Evolutionary conservation across 139 green algal species (phyloP), one percentile per base, ranked within the genome.

Genomic region (Chlamydomonas schloesseri): DNA sequence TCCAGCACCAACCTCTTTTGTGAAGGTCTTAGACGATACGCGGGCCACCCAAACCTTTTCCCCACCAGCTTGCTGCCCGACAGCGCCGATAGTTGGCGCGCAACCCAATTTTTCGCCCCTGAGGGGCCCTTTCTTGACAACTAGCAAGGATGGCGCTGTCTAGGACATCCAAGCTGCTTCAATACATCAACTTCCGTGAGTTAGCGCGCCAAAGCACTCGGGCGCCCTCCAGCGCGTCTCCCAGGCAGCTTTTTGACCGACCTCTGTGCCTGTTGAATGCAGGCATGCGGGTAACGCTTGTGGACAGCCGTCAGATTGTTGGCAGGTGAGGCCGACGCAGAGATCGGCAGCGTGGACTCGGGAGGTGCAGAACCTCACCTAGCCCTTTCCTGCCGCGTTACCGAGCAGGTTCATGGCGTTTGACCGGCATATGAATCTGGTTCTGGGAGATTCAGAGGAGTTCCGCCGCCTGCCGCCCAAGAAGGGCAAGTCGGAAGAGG

Each of bases 391-490:
- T 64, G 8, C 23, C 31, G 9, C 70, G 78, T 50, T 50, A 50
- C 42, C 42, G 42, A 50, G 26, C 91, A 98, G 98, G 83, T 99
- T 99, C 88, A 98, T 99, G 96, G 98, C 98, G 0, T 99, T 99
- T 85, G 98, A 99, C 83, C 93, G 96, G 34, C 98, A 99, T 88
- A 97, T 99, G 95, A 99, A 99, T 88, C 88, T 99, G 37, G 98
- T 99, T 57, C 89, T 99, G 65, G 98, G 96, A 4, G 98, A 99
- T 76, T 92, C 96, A 2, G 98, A 99, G 84, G 98, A 99, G 92
- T 98, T 97, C 90, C 90, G 98, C 26, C 96, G 95, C 84, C 89
- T 99, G 74, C 96, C 98, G 29, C 95, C 96, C 17, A 99, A 99
- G 88, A 99, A 99, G 90, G 96, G 96, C 2, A 91, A 93, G 53